Conservation (phyloP, 2,329 filamentous ascomycete genomes). For the Verticillium nubilum region DNA sequence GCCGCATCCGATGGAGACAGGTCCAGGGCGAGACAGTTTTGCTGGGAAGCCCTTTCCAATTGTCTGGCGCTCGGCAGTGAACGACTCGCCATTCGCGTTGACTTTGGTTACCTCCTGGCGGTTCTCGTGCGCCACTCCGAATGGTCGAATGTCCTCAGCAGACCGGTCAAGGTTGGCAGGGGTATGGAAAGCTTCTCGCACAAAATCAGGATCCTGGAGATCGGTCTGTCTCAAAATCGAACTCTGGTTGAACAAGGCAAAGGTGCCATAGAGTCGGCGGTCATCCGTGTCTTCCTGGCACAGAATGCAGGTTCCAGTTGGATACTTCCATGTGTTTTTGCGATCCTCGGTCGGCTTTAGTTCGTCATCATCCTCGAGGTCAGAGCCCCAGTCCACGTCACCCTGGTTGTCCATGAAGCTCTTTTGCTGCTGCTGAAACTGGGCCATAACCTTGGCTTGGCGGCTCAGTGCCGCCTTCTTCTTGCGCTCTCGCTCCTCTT, state of each 20-base stretch:
- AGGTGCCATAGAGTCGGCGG: conserved; percentile 82
- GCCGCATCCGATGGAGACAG: conserved; percentile 85
- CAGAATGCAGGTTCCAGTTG: conserved; percentile 86
- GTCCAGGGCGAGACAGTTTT: conserved; percentile 60
- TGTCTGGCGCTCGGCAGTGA: conserved; percentile 70
- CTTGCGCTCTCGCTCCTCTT: conserved; percentile 74
- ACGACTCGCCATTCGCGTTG: conserved; percentile 63
- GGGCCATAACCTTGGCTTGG: conserved; percentile 92
- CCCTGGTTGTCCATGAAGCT: conserved; percentile 87
- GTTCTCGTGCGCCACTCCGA: conserved; percentile 87
- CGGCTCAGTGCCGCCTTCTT: conserved; percentile 87
- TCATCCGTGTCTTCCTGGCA: conserved; percentile 97
- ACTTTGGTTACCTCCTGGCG: conserved; percentile 71
- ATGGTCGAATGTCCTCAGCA: conserved; percentile 77
- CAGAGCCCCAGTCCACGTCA: conserved; percentile 77
- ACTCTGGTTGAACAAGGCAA: conserved; percentile 83
- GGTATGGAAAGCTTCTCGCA: conserved; percentile 74
- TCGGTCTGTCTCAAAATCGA: conserved; percentile 83
- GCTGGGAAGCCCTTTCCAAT: conserved; percentile 86
- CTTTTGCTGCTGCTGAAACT: conserved; percentile 96
- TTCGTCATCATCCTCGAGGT: conserved; percentile 72
- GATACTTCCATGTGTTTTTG: conserved; percentile 82
- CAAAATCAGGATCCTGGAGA: conserved; percentile 72
- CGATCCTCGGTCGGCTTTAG: conserved; percentile 62
- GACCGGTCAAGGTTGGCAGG: conserved; percentile 80